Evolutionary conservation across 2,329 filamentous ascomycete species (phyloP), one percentile per base, ranked within the genome.

Genomic region (Chrysoporthe austroafricana): DNA sequence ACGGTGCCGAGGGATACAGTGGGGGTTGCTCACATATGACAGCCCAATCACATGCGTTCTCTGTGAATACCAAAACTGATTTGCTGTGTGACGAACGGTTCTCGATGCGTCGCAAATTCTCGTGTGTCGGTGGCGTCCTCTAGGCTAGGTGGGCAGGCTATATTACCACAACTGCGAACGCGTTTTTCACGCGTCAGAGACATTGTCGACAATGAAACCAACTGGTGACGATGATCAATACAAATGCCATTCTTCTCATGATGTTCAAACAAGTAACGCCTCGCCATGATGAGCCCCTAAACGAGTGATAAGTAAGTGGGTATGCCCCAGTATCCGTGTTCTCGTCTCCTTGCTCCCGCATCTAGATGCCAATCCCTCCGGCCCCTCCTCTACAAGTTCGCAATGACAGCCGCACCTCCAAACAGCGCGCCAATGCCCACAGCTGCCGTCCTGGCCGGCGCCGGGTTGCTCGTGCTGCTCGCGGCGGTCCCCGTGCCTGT

Each of bases 341-440:
- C 32, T 42, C 9, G 8, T n/a, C 36, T 26, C 14, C 18, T 39
- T 26, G 11, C 21, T 39, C 26, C 50, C 26, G 32, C 56, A 32
- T 13, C 14, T 46, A 1, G 1, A n/a, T 3, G 34, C 21, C 1
- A 5, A 32, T 32, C 26, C 13, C 42, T 43, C 9, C 39, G 34
- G 11, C 13, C n/a, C 60, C 59, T 36, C 67, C 58, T 72, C 78
- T 82, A 84, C 73, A 84, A 66, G 77, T 83, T 83, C 73, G 74
- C 78, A 60, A 83, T 70, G 62, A 83, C 67, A 62, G 81, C 83
- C 3, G 80, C 81, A 72, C 82, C 83, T 34, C 82, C 83, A 61
- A 84, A 74, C 67, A 85, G 76, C 34, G 82, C 82, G 43, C 82
- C 82, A 59, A 85, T 74, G 26, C 79, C 82, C 54, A 84, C 71